Conservation (phyloP, 2,329 filamentous ascomycete species). For the Lachnellula willkommii region DNA sequence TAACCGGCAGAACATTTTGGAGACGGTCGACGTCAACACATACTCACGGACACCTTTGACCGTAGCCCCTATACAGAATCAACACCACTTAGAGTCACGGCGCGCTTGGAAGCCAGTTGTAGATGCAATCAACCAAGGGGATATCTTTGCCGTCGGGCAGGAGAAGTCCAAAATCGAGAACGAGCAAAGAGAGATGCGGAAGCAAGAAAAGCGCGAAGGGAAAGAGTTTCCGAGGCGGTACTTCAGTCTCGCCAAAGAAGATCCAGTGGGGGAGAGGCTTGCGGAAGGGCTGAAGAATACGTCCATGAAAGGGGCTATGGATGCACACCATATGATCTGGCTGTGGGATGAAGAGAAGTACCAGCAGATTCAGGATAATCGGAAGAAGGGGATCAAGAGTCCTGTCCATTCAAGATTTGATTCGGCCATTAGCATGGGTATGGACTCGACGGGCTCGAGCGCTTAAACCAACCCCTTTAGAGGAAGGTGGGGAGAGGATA, state of each 20-base stretch:
- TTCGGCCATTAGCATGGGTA: conserved; percentile 17
- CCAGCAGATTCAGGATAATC: conserved; percentile 9
- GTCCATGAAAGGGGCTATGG: conserved; percentile 15
- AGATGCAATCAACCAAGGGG: conserved; percentile 69
- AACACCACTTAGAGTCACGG: conserved; percentile 81
- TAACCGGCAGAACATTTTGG: conserved; percentile 47
- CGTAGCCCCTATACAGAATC: conserved; percentile 66
- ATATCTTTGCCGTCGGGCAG: conserved; percentile 71
- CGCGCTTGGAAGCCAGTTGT: conserved; percentile 84
- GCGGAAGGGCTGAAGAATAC: conserved; percentile 33
- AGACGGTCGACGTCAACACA: conserved; percentile 54
- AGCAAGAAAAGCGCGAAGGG: conserved; percentile 66
- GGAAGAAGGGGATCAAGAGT: conserved; percentile 17
- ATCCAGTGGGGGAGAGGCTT: conserved; percentile 37
- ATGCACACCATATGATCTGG: conserved; percentile 23
- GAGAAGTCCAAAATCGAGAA: conserved; percentile 91
- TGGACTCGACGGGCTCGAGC: not conserved
- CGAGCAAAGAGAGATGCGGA: conserved; percentile 72
- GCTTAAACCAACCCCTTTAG: not conserved
- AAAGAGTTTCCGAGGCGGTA: conserved; percentile 76
- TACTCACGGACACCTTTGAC: conserved; percentile 59
- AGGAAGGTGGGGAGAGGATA: not conserved
- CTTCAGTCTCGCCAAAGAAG: conserved; percentile 56
- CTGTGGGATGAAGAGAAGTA: conserved; percentile 28
- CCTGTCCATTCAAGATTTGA: conserved; percentile 21